phyloP scores from a whole-genome alignment of 768 basidiomycete species.

The Leccinum truebloodii region DNA sequence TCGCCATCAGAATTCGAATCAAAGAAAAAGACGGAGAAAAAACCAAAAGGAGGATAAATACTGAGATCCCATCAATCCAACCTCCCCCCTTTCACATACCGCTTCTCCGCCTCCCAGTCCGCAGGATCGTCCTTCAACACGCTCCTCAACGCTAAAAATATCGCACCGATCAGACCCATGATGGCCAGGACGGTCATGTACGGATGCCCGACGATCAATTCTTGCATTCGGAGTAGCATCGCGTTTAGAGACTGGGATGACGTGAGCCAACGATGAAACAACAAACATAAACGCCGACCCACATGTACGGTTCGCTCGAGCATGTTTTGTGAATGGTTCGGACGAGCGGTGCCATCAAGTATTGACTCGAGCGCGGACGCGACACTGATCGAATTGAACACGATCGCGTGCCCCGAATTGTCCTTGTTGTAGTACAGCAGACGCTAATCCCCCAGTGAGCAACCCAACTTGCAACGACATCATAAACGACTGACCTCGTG shows the following conservation, averaged over 20 bases:
- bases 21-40: not conserved
- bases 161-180: conserved; percentile 4
- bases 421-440: conserved; percentile 79
- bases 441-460: conserved; percentile 33
- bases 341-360: conserved; percentile 45
- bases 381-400: conserved; percentile 56
- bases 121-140: conserved; percentile 18
- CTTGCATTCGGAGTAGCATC: conserved; percentile 11
- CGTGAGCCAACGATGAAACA: not conserved
- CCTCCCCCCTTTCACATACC: conserved; percentile 21
- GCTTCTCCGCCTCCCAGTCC: conserved; percentile 16
- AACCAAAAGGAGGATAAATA: not conserved
- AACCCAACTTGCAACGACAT: not conserved
- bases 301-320: conserved; percentile 70
- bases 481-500: conserved; percentile 43
- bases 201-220: conserved; percentile 19
- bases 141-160: conserved; percentile 17
- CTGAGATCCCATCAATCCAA: conserved; percentile 23
- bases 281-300: conserved; percentile 21
- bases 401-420: conserved; percentile 51
- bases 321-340: conserved; percentile 69
- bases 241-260: conserved; percentile 19
- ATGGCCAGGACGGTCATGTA: conserved; percentile 16
- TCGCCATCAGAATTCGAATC: not conserved
- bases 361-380: conserved; percentile 73